Conservation (phyloP, 2,329 filamentous ascomycete genomes). For the Diaporthe capsici region DNA sequence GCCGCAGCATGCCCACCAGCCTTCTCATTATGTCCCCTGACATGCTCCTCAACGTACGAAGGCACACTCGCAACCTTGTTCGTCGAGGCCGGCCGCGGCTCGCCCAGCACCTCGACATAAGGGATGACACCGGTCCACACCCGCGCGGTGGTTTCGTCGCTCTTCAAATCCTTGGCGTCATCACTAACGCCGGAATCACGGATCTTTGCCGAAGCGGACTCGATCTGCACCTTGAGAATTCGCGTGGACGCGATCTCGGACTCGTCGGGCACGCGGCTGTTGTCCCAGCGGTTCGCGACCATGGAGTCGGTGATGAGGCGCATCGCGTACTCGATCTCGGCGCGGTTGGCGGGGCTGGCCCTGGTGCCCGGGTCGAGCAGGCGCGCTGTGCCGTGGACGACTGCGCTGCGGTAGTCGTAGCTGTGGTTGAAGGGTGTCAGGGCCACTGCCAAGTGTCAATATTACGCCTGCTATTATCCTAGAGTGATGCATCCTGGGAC, state of each 20-base stretch:
- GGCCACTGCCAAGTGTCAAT: conserved; percentile 59
- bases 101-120: conserved; percentile 73
- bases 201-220: conserved; percentile 82
- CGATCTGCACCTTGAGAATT: conserved; percentile 78
- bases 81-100: conserved; percentile 71
- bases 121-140: conserved; percentile 74
- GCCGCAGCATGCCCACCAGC: conserved; percentile 2
- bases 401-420: conserved; percentile 88
- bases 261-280: conserved; percentile 76
- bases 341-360: conserved; percentile 56
- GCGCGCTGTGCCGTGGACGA: conserved; percentile 81
- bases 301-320: conserved; percentile 82
- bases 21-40: conserved; percentile 54
- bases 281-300: conserved; percentile 76
- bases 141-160: conserved; percentile 43
- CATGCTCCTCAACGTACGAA: conserved; percentile 67
- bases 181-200: conserved; percentile 74
- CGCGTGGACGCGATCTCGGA: conserved; percentile 83
- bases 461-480: too few relatives aligned
- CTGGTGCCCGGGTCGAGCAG: conserved; percentile 65
- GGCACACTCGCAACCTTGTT: conserved; percentile 74
- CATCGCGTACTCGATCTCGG: conserved; percentile 85
- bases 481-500: too few relatives aligned
- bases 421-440: conserved; percentile 85
- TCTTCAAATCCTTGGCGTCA: conserved; percentile 61